Evolutionary conservation across 495 filamentous ascomycete species (phyloP).

Genomic region (Tuber calosporum): DNA sequence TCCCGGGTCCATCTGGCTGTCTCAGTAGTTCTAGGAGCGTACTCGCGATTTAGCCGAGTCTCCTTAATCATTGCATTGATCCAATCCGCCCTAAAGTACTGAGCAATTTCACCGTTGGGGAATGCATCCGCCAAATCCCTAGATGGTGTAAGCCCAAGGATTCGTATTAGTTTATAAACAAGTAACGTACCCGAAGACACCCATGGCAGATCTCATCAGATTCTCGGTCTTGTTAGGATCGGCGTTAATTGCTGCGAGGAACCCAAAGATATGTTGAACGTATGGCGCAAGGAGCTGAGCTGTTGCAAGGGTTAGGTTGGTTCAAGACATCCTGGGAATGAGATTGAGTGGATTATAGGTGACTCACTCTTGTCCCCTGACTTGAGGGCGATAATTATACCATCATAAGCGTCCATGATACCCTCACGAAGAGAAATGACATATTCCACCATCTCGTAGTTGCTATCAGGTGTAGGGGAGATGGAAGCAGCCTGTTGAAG

Average conservation of each 20-base stretch:
- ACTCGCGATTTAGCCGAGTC: conserved; percentile 75
- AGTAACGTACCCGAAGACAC: conserved; percentile 77
- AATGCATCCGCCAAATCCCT: conserved; percentile 93
- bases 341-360: neutral
- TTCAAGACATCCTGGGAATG: neutral
- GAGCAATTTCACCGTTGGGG: conserved; percentile 75
- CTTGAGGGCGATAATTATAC: conserved; percentile 90
- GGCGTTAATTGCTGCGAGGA: conserved; percentile 70
- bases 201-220: conserved; percentile 85
- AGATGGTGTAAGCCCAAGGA: conserved; percentile 13
- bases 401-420: conserved; percentile 98
- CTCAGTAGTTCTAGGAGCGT: conserved; percentile 71
- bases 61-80: conserved; percentile 79
- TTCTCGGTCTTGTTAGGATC: conserved; percentile 85
- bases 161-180: conserved; percentile 42
- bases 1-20: conserved; percentile 96
- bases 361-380: conserved; percentile 62
- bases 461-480: conserved; percentile 43
- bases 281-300: conserved; percentile 65
- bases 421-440: conserved; percentile 88
- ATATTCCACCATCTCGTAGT: conserved; percentile 91
- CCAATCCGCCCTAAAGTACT: conserved; percentile 86
- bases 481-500: conserved; percentile 85
- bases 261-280: conserved; percentile 78
- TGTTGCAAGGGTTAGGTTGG: conserved; percentile 44